Conservation (phyloP, 2,329 filamentous ascomycete genomes). For the Aspergillus melleus region DNA sequence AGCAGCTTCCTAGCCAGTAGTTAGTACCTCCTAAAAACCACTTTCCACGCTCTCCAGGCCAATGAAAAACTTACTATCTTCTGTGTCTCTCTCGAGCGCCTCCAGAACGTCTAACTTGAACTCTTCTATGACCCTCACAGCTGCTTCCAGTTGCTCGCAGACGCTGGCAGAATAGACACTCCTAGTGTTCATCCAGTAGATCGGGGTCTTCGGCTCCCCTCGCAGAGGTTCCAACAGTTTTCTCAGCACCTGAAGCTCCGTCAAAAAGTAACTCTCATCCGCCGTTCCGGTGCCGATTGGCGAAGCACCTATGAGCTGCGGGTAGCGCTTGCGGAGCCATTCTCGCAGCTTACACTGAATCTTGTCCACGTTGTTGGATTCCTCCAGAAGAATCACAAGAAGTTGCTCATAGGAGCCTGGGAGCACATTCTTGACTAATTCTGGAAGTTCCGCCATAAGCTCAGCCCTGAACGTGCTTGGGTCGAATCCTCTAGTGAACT, state of each 20-base stretch:
- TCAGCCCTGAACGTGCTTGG: slow-evolving; percentile 16
- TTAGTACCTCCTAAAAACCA: neutral
- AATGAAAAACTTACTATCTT: slow-evolving; percentile 16
- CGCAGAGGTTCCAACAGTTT: slow-evolving; percentile 23
- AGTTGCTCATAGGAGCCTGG: slow-evolving; percentile 27
- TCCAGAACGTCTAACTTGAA: slow-evolving; percentile 22
- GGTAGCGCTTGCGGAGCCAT: slow-evolving; percentile 57
- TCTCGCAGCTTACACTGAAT: slow-evolving; percentile 64
- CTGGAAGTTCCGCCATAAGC: slow-evolving; percentile 10
- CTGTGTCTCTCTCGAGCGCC: slow-evolving; percentile 8
- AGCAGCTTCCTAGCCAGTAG: slow-evolving; percentile 17
- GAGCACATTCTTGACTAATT: slow-evolving; percentile 8
- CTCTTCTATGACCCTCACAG: slow-evolving; percentile 20
- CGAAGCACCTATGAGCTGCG: neutral
- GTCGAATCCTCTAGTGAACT: slow-evolving; percentile 23
- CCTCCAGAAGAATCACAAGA: slow-evolving; percentile 22
- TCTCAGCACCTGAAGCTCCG: slow-evolving; percentile 25
- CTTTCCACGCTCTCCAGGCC: neutral
- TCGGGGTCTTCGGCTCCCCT: slow-evolving; percentile 9
- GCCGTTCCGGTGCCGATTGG: slow-evolving; percentile 7
- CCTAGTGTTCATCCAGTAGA: slow-evolving; percentile 22
- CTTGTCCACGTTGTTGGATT: slow-evolving; percentile 61
- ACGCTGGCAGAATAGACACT: slow-evolving; percentile 7
- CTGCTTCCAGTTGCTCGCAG: slow-evolving; percentile 18
- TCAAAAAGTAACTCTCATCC: slow-evolving; percentile 20